phyloP scores from a whole-genome alignment of 345 rosid genomes.

The Excoecaria agallocha region DNA sequence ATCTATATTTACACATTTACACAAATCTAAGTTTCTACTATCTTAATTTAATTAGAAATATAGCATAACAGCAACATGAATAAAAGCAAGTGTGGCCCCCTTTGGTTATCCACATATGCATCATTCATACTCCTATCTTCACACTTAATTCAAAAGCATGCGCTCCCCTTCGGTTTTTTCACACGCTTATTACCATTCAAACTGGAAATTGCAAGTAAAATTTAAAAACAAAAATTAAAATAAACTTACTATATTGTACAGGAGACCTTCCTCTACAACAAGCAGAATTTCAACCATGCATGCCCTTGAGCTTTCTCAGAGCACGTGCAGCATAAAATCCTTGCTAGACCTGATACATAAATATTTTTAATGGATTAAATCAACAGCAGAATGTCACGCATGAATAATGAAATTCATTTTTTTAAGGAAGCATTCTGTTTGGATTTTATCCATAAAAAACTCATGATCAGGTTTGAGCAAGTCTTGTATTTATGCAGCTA shows the following conservation, averaged over 20 bases:
- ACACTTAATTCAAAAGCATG: conserved; percentile 17
- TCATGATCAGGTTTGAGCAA: no score
- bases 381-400: no score
- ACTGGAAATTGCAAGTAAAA: neutral
- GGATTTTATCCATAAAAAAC: no score
- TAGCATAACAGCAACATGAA: neutral
- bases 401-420: no score
- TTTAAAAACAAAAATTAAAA: neutral
- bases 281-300: conserved; percentile 7
- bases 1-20: conserved; percentile 13
- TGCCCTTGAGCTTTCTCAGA: conserved; percentile 37
- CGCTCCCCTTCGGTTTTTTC: conserved; percentile 36
- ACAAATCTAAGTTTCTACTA: neutral
- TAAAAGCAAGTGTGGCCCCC: conserved; percentile 33
- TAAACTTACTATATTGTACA: conserved; percentile 5
- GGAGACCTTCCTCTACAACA: neutral
- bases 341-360: no score
- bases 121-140: neutral
- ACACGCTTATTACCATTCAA: conserved; percentile 27
- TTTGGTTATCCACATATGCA: conserved; percentile 32
- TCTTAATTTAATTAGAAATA: neutral
- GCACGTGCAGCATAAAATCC: conserved; percentile 10
- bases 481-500: conserved; percentile 30
- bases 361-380: no score
- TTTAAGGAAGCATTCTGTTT: no score